Conservation (phyloP, 2,329 filamentous ascomycete species). For the Epichloe elymi region DNA sequence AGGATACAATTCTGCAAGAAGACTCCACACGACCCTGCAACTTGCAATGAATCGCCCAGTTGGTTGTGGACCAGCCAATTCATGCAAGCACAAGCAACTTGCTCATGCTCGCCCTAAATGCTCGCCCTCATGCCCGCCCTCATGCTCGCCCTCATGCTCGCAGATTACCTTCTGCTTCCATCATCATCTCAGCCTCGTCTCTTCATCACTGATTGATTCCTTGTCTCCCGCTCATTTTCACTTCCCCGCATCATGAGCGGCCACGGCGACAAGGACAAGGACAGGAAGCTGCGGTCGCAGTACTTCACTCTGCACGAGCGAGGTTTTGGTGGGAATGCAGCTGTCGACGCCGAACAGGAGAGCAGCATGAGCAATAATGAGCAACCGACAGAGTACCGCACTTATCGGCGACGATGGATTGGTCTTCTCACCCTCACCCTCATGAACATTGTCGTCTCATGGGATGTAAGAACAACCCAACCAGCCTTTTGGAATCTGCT, state of each 20-base stretch:
- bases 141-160: too few relatives aligned
- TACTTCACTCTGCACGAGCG: constrained; percentile 17
- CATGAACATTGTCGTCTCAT: constrained; percentile 85
- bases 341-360: constrained; percentile 11
- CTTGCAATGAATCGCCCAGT: neutral
- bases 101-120: too few relatives aligned
- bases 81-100: too few relatives aligned
- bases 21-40: neutral
- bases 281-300: constrained; percentile 17
- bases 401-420: constrained; percentile 80
- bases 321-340: constrained; percentile 8
- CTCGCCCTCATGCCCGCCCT: too few relatives aligned
- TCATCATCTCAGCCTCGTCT: neutral
- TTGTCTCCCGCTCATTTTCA: too few relatives aligned
- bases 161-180: neutral
- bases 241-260: constrained; percentile 1
- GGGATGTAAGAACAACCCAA: constrained; percentile 58
- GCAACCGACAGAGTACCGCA: constrained; percentile 23
- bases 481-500: neutral
- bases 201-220: too few relatives aligned
- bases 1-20: neutral
- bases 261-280: constrained; percentile 2
- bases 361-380: constrained; percentile 11
- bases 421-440: constrained; percentile 72
- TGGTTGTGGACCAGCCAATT: neutral